These are phyloP conservation scores for Chenopodium suecicum DNA, from an alignment of 148 eudicot species.

Conservation along the genomic window DNA sequence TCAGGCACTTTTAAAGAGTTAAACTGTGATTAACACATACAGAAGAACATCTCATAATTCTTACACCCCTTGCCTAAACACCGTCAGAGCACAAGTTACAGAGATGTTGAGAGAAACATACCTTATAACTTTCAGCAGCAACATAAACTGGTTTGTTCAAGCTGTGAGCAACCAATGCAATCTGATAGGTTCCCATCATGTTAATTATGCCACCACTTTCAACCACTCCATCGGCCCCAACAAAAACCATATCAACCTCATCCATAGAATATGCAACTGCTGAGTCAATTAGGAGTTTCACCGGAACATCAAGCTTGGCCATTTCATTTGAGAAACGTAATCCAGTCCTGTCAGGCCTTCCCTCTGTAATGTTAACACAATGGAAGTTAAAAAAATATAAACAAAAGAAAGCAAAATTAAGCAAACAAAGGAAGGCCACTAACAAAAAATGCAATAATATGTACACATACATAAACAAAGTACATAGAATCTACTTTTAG, in stretches of 20 bases:
- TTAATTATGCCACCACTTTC: conserved; percentile 96
- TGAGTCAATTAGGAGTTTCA: conserved; percentile 88
- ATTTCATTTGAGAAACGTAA: conserved; percentile 85
- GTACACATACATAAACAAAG: background rate
- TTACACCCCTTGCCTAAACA: background rate
- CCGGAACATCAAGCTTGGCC: conserved; percentile 91
- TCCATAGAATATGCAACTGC: conserved; percentile 98
- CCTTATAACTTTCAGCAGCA: conserved; percentile 99
- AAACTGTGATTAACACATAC: background rate
- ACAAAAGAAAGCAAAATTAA: conserved; percentile 3
- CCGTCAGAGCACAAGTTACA: background rate
- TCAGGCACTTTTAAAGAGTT: background rate
- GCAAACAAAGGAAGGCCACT: background rate
- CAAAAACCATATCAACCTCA: conserved; percentile 92
- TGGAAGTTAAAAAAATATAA: background rate
- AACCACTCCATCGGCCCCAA: conserved; percentile 98
- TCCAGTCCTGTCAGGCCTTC: conserved; percentile 93
- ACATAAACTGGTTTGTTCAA: conserved; percentile 95
- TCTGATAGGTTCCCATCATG: conserved; percentile 99
- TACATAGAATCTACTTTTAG: background rate
- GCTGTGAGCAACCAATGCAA: conserved; percentile 84
- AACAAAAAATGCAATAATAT: background rate
- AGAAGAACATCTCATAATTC: background rate
- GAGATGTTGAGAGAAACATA: conserved; percentile 18
- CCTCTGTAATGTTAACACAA: conserved; percentile 57